Percentiles rank a stretch among this genome's conserved stretches.
These are phyloP conservation scores for Trichoderma sp. DNA, from an alignment of 2,329 filamentous ascomycete genomes.

Conservation along the genomic window DNA sequence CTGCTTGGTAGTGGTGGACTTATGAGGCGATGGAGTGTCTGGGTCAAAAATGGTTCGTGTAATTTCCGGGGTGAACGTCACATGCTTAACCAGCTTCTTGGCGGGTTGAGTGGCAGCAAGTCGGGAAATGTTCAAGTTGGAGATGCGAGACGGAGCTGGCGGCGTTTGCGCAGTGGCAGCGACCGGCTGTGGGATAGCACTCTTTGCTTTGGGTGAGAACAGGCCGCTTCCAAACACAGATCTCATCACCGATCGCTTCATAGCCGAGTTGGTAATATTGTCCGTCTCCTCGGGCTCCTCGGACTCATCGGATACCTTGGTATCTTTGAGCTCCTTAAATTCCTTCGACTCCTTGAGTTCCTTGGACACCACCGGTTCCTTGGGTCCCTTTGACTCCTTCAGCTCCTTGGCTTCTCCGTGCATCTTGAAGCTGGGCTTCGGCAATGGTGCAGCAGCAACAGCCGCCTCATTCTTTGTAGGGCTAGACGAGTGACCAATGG, in stretches of 20 bases:
- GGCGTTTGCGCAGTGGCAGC: constrained; percentile 45
- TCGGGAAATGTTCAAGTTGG: constrained; percentile 50
- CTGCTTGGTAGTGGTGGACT: constrained; percentile 39
- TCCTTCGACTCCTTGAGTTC: neutral
- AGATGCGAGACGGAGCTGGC: constrained; percentile 41
- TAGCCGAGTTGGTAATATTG: constrained; percentile 36
- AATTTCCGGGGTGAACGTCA: constrained; percentile 74
- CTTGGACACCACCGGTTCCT: neutral
- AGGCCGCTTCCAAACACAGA: constrained; percentile 8
- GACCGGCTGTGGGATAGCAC: constrained; percentile 47
- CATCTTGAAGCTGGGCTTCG: constrained; percentile 42
- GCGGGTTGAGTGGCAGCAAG: constrained; percentile 63
- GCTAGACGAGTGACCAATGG: constrained; percentile 52
- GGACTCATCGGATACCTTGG: neutral
- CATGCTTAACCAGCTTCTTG: constrained; percentile 65
- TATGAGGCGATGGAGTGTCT: constrained; percentile 56
- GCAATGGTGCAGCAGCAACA: constrained; percentile 42
- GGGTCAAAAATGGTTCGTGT: constrained; percentile 47
- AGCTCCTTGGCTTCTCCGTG: neutral
- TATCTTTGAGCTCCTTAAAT: neutral
- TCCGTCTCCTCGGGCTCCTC: constrained; percentile 35
- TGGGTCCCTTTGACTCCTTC: neutral
- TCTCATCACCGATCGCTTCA: constrained; percentile 37
- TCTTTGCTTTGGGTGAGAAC: constrained; percentile 29
- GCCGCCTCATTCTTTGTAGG: constrained; percentile 30